phyloP scores from a whole-genome alignment of 1,284 basidiomycete species.

The Cutaneotrichosporon curvatum region DNA sequence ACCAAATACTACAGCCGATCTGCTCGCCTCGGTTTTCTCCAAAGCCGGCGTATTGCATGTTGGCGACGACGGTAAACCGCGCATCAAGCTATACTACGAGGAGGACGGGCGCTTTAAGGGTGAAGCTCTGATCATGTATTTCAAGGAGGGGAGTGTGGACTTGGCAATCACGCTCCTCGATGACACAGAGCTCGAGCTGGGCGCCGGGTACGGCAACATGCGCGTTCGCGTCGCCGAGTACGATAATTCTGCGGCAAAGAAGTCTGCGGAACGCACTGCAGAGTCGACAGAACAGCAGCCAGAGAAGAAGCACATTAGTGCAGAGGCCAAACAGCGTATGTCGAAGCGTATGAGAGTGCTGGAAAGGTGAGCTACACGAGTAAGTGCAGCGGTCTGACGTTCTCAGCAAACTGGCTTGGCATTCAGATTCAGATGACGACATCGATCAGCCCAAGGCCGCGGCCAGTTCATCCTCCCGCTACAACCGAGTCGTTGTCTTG shows the following conservation, averaged over 20 bases:
- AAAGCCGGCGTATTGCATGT: constrained; percentile 89
- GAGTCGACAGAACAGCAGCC: constrained; percentile 57
- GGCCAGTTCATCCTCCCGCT: constrained; percentile 49
- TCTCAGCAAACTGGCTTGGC: constrained; percentile 42
- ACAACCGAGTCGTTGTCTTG: constrained; percentile 75
- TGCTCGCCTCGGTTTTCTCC: constrained; percentile 73
- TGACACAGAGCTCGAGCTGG: constrained; percentile 84
- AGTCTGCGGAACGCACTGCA: constrained; percentile 54
- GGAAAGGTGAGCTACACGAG: constrained; percentile 58
- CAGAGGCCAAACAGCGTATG: constrained; percentile 71
- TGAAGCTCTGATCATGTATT: constrained; percentile 92
- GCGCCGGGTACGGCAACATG: constrained; percentile 63
- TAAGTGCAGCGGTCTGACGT: not conserved
- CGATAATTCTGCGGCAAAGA: constrained; percentile 53
- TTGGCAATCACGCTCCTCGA: constrained; percentile 82
- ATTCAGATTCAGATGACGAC: constrained; percentile 36
- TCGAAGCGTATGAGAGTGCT: constrained; percentile 76
- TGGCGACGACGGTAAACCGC: constrained; percentile 75
- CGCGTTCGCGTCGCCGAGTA: constrained; percentile 80
- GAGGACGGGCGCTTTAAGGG: constrained; percentile 88
- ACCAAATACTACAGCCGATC: constrained; percentile 63
- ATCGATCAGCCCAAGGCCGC: constrained; percentile 26
- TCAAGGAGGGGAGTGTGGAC: constrained; percentile 89
- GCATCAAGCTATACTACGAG: constrained; percentile 88
- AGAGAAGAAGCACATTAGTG: constrained; percentile 55